Evolutionary conservation across 1,284 basidiomycete species (phyloP).

Genomic region (Mrakiaceae sp.): DNA sequence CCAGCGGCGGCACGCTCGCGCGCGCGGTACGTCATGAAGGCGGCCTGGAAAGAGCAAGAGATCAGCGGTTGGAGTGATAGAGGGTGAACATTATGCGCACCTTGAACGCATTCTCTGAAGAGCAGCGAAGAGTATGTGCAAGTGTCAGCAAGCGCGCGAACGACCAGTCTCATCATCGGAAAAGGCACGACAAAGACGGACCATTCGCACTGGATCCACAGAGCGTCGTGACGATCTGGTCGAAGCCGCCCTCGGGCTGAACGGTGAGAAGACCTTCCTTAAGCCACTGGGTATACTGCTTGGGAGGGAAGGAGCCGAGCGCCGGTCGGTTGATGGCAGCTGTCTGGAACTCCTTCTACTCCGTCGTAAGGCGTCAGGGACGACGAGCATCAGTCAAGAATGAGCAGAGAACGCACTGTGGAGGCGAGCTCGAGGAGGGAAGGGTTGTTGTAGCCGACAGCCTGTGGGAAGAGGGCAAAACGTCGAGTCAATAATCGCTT

Average conservation of each 20-base stretch:
- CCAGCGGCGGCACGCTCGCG: conserved; percentile 29
- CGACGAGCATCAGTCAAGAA: neutral
- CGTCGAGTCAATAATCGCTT: neutral
- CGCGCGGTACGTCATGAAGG: conserved; percentile 40
- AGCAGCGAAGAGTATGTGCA: neutral
- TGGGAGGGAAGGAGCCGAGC: conserved; percentile 43
- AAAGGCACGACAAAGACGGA: neutral
- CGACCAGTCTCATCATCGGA: neutral
- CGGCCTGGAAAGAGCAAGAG: conserved; percentile 26
- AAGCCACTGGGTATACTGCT: conserved; percentile 38
- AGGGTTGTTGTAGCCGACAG: conserved; percentile 41
- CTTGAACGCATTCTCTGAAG: conserved; percentile 41
- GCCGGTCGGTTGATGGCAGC: conserved; percentile 42
- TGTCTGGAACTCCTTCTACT: conserved; percentile 29
- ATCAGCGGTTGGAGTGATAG: neutral
- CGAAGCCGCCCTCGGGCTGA: conserved; percentile 38
- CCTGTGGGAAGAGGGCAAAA: conserved; percentile 16
- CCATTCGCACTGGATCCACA: conserved; percentile 25
- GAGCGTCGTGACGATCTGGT: conserved; percentile 36
- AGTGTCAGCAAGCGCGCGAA: too few species aligned
- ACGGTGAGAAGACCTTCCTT: conserved; percentile 40
- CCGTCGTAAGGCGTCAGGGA: neutral
- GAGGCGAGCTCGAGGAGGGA: conserved; percentile 35
- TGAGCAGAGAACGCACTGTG: conserved; percentile 21
- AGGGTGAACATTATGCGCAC: neutral